Base-by-base conservation (phyloP, 805 yeast species). In the Lipomyces orientalis region DNA sequence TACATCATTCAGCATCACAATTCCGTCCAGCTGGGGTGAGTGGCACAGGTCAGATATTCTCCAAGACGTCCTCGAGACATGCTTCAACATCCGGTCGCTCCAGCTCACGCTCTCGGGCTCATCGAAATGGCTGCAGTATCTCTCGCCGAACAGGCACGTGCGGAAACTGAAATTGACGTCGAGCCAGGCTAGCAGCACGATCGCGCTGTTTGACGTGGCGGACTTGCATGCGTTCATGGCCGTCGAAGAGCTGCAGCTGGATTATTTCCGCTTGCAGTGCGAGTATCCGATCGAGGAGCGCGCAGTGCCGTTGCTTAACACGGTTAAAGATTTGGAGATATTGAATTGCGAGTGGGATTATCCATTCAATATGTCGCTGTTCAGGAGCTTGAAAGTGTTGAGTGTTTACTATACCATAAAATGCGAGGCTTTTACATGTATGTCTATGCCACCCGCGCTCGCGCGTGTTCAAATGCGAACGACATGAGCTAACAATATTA, bases 11-110 rank as follows among this genome's bases (percentile, higher is more conserved):
- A n/a, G 52, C 14, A 69, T 69, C 39, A 49, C 31, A 2, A 56
- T 67, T 34, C 68, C 70, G 2, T 69, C 71, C 16, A 65, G 69
- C 58, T 67, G 72, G 71, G 72, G 72, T n/a, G 72, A 69, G 58
- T 69, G 72, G 72, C 72, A 67, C 31, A 64, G 72, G 7, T 52
- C 70, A n/a, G 64, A 64, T 3, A 22, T 62, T 10, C 58, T 69
- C 3, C 65, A 64, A 22, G 55, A 58, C 10, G 61, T 69, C 1
- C 54, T 69, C 9, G 61, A 46, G 51, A 22, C 31, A 14, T 69
- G 72, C 52, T 10, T 49, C 14, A 63, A 64, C 49, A 22, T 69
- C 8, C 22, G 39, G 4, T 49, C 55, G 8, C 64, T 69, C 12
- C 19, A 51, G 29, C 51, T 69, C 19, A 58, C 68, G 3, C 66